phyloP scores from a whole-genome alignment of 2,329 filamentous ascomycete genomes.

The Calycina marina region DNA sequence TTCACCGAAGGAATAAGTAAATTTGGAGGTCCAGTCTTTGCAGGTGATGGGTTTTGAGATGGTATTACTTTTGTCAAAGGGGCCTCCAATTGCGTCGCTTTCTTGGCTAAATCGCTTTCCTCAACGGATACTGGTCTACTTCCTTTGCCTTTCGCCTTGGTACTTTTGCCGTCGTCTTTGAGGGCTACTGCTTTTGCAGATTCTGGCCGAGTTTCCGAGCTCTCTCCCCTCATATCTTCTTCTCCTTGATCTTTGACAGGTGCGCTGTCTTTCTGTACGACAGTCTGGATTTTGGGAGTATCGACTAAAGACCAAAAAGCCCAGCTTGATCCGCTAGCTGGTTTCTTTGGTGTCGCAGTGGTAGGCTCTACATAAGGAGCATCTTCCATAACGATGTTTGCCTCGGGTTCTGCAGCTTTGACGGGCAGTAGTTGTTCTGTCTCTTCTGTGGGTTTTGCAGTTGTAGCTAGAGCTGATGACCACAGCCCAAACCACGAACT shows the following conservation, averaged over 20 bases:
- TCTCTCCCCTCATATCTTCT: slow-evolving; percentile 41
- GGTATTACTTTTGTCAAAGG: slow-evolving; percentile 9
- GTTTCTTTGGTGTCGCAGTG: slow-evolving; percentile 1
- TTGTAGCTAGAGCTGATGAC: slow-evolving; percentile 11
- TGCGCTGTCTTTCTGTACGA: neutral
- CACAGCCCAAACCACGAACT: slow-evolving; percentile 22
- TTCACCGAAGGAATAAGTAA: slow-evolving; percentile 55
- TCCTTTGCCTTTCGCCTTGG: slow-evolving; percentile 12
- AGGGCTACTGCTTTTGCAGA: slow-evolving; percentile 12
- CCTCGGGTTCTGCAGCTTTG: slow-evolving; percentile 6
- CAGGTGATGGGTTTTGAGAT: slow-evolving; percentile 11
- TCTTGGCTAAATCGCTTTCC: slow-evolving; percentile 8
- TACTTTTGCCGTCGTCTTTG: slow-evolving; percentile 13
- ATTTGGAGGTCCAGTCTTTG: slow-evolving; percentile 34
- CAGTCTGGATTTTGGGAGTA: slow-evolving; percentile 14
- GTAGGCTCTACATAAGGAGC: slow-evolving; percentile 1
- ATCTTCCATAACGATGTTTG: slow-evolving; percentile 15
- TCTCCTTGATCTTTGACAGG: slow-evolving; percentile 22
- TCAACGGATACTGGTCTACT: slow-evolving; percentile 14
- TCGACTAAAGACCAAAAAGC: slow-evolving; percentile 56
- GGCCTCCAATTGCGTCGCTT: slow-evolving; percentile 5
- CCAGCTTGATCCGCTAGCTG: slow-evolving; percentile 47
- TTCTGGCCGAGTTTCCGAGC: slow-evolving; percentile 35
- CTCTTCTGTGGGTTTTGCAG: slow-evolving; percentile 12
- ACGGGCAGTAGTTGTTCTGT: slow-evolving; percentile 15